A percentile compares a stretch with the other conserved stretches of the same genome.
phyloP scores from a whole-genome alignment of 2,329 filamentous ascomycete genomes.

The Aspergillus sp. region DNA sequence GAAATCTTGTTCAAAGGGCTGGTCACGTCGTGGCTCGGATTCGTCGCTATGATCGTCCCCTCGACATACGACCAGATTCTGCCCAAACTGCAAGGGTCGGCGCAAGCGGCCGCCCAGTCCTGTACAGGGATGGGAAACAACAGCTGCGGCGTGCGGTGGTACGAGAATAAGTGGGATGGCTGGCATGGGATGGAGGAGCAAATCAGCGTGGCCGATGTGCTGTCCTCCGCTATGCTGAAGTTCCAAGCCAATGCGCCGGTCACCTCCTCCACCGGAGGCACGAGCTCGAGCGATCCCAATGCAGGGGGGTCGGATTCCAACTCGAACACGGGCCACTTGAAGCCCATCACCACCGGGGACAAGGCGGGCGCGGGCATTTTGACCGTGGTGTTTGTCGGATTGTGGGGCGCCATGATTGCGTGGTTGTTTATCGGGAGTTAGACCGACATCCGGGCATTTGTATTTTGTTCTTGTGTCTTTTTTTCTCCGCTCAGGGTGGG shows the following conservation, averaged over 20 bases:
- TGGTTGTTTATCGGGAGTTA: slow-evolving; percentile 32
- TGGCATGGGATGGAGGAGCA: slow-evolving; percentile 65
- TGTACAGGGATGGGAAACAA: slow-evolving; percentile 61
- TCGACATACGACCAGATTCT: slow-evolving; percentile 56
- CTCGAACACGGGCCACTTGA: slow-evolving; percentile 2
- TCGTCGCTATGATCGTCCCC: slow-evolving; percentile 62
- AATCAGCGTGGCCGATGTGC: slow-evolving; percentile 64
- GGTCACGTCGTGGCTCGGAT: slow-evolving; percentile 64
- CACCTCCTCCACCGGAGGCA: slow-evolving; percentile 54
- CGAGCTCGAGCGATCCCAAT: slow-evolving; percentile 36
- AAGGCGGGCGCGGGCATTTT: slow-evolving; percentile 40
- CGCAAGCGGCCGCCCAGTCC: slow-evolving; percentile 59
- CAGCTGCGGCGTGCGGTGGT: slow-evolving; percentile 67
- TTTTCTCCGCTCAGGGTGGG: not conserved
- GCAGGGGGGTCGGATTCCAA: slow-evolving; percentile 27
- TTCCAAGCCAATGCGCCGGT: slow-evolving; percentile 46
- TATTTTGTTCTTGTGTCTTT: not conserved
- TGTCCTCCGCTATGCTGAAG: slow-evolving; percentile 60
- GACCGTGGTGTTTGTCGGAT: slow-evolving; percentile 30
- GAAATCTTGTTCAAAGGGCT: slow-evolving; percentile 73
- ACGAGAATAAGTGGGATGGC: slow-evolving; percentile 52
- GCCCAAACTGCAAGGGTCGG: slow-evolving; percentile 57
- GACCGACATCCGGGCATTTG: not conserved
- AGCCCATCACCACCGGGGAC: slow-evolving; percentile 32
- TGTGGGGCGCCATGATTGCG: slow-evolving; percentile 28